A percentile compares a stretch with the other conserved stretches of the same genome.
Conservation (phyloP, 148 eudicot genomes). For the Diospyros kaki region DNA sequence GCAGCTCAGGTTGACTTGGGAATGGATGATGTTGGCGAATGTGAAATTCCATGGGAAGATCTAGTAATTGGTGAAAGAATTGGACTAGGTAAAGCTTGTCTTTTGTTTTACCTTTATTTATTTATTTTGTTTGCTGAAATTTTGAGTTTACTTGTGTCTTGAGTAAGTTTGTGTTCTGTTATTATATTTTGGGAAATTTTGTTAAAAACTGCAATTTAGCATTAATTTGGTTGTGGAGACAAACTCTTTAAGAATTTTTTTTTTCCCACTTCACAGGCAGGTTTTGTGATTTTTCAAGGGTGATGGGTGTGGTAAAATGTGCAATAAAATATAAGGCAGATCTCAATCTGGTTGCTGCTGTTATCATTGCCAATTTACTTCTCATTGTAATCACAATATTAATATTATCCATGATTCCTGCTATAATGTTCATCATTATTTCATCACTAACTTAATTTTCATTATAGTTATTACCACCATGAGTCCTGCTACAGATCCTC, state of each 20-base stretch:
- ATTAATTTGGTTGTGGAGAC: constrained; percentile 1
- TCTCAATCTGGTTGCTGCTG: constrained; percentile 2
- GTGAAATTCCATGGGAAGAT: constrained; percentile 97
- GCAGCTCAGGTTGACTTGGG: constrained; percentile 47
- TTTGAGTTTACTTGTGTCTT: neutral
- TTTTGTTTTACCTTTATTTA: constrained; percentile 6
- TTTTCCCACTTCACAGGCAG: neutral
- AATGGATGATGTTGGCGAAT: constrained; percentile 91
- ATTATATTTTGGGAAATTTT: neutral
- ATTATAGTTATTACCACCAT: no score
- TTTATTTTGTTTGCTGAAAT: neutral
- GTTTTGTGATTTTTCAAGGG: neutral
- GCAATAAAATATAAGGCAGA: neutral
- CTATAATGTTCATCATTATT: no score
- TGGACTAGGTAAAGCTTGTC: constrained; percentile 70
- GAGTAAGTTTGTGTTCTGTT: neutral
- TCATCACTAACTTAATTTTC: no score
- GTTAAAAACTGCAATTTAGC: neutral
- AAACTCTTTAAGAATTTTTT: neutral
- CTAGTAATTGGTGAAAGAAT: constrained; percentile 93
- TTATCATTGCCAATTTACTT: neutral
- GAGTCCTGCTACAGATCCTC: neutral
- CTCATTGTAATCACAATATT: neutral
- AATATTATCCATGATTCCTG: no score
- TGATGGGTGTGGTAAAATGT: neutral